Evolutionary conservation across 768 basidiomycete species (phyloP).

Genomic region (Grammothele lineata): DNA sequence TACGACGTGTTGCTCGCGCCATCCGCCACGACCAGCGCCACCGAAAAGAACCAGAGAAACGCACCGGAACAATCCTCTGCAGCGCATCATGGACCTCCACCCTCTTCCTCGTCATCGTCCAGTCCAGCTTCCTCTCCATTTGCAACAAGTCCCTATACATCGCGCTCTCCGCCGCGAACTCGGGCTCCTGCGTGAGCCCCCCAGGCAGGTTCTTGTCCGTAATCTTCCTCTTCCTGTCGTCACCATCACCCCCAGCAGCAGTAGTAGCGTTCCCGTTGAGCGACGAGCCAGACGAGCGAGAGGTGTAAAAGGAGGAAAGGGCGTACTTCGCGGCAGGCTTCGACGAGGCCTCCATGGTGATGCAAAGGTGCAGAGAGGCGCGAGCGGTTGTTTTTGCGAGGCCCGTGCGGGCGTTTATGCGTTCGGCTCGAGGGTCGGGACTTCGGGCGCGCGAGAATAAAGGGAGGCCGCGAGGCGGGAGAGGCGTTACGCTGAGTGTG

Average conservation of each 20-base stretch:
- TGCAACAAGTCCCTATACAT: slow-evolving; percentile 86
- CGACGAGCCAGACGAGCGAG: slow-evolving; percentile 1
- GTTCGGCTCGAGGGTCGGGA: not conserved
- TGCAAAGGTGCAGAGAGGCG: not conserved
- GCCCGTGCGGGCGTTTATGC: not conserved
- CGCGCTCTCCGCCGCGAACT: slow-evolving; percentile 74
- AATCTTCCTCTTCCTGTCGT: slow-evolving; percentile 66
- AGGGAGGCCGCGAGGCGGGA: not conserved
- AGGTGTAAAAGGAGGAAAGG: slow-evolving; percentile 9
- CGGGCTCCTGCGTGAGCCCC: slow-evolving; percentile 66
- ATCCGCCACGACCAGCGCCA: not conserved
- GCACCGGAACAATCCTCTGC: slow-evolving; percentile 64
- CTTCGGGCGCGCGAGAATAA: too few species aligned
- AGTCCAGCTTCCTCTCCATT: slow-evolving; percentile 90
- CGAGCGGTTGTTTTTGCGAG: not conserved
- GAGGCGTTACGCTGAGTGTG: not conserved
- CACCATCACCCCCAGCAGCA: too few species aligned
- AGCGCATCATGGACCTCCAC: slow-evolving; percentile 91
- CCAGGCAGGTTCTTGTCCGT: slow-evolving; percentile 78
- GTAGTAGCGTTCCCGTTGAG: slow-evolving; percentile 4
- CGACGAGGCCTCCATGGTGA: slow-evolving; percentile 17
- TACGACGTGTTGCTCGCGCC: not conserved
- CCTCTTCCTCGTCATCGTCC: slow-evolving; percentile 89
- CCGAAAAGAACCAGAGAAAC: slow-evolving; percentile 18
- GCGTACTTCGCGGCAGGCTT: slow-evolving; percentile 22